Percentiles rank a stretch among this genome's conserved stretches.
phyloP scores from a whole-genome alignment of 2,329 filamentous ascomycete genomes.

The Colletotrichum tropicicola region DNA sequence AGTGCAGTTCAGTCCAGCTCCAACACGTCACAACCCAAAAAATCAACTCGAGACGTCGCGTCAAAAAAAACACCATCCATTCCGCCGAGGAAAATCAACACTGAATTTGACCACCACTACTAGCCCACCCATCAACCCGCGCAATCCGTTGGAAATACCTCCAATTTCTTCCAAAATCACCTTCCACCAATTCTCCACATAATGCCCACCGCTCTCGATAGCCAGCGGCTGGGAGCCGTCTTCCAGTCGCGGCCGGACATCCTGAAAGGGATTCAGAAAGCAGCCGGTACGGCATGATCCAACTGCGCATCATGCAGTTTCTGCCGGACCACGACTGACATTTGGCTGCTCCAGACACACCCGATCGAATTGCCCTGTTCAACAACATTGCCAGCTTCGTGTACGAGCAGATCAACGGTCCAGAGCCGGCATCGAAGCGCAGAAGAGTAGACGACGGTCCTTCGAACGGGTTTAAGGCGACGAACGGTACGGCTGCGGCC shows the following conservation, averaged over 20 bases:
- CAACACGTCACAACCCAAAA: conserved; percentile 29
- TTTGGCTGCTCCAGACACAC: conserved; percentile 53
- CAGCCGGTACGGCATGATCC: conserved; percentile 54
- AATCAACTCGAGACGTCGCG: conserved; percentile 18
- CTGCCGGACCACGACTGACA: neutral
- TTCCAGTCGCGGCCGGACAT: conserved; percentile 67
- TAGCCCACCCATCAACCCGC: neutral
- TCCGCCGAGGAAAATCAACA: neutral
- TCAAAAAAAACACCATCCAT: conserved; percentile 9
- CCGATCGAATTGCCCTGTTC: conserved; percentile 60
- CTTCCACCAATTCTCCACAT: neutral
- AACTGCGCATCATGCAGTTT: neutral
- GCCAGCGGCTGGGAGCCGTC: conserved; percentile 57
- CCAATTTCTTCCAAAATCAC: neutral
- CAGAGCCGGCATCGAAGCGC: conserved; percentile 60
- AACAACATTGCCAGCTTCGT: conserved; percentile 64
- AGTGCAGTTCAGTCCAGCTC: neutral
- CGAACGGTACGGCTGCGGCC: conserved; percentile 32
- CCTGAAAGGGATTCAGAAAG: conserved; percentile 59
- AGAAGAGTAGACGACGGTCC: conserved; percentile 58
- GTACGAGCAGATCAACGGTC: conserved; percentile 51
- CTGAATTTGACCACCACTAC: neutral
- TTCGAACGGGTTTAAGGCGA: conserved; percentile 35
- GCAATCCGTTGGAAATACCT: neutral
- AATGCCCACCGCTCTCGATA: conserved; percentile 58